A percentile compares a stretch with the other conserved stretches of the same genome.
phyloP scores from a whole-genome alignment of 2,329 filamentous ascomycete species.

The Cercospora sesami region DNA sequence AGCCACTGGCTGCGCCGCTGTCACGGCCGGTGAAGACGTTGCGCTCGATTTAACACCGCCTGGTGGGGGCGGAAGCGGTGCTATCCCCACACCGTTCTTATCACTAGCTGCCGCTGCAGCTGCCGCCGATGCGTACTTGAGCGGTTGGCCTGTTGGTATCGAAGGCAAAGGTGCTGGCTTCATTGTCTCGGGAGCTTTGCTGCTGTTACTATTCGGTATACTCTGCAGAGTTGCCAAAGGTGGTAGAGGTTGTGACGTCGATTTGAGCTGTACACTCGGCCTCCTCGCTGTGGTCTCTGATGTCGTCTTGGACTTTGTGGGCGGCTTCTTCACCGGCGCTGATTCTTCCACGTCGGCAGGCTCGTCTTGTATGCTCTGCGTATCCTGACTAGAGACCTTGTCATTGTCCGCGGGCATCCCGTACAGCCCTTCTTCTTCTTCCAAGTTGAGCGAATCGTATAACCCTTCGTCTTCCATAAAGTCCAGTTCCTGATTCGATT shows the following conservation, averaged over 20 bases:
- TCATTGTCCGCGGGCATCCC: slow-evolving; percentile 78
- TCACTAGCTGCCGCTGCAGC: slow-evolving; percentile 90
- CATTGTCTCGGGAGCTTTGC: slow-evolving; percentile 66
- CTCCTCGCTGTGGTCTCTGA: slow-evolving; percentile 65
- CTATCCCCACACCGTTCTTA: slow-evolving; percentile 84
- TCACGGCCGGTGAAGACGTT: slow-evolving; percentile 55
- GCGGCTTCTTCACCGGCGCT: slow-evolving; percentile 47
- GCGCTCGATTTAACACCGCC: slow-evolving; percentile 60
- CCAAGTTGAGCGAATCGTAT: slow-evolving; percentile 90
- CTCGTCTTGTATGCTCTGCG: slow-evolving; percentile 89
- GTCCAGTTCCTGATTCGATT: slow-evolving; percentile 82
- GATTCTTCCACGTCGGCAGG: slow-evolving; percentile 56
- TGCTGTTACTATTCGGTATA: slow-evolving; percentile 63
- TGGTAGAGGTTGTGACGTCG: slow-evolving; percentile 67
- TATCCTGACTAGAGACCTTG: slow-evolving; percentile 89
- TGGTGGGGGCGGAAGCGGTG: slow-evolving; percentile 87
- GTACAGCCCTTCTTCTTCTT: slow-evolving; percentile 86
- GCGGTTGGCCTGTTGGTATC: slow-evolving; percentile 79
- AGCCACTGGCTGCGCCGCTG: slow-evolving; percentile 46
- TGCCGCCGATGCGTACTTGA: slow-evolving; percentile 96
- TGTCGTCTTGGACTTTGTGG: slow-evolving; percentile 52
- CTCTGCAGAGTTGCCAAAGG: slow-evolving; percentile 86
- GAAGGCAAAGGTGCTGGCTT: slow-evolving; percentile 88
- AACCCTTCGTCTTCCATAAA: slow-evolving; percentile 92
- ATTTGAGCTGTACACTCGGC: slow-evolving; percentile 89